Percentiles rank a stretch among this genome's conserved stretches.
Conservation (phyloP, 2,329 filamentous ascomycete species). For the Venturia nashicola region DNA sequence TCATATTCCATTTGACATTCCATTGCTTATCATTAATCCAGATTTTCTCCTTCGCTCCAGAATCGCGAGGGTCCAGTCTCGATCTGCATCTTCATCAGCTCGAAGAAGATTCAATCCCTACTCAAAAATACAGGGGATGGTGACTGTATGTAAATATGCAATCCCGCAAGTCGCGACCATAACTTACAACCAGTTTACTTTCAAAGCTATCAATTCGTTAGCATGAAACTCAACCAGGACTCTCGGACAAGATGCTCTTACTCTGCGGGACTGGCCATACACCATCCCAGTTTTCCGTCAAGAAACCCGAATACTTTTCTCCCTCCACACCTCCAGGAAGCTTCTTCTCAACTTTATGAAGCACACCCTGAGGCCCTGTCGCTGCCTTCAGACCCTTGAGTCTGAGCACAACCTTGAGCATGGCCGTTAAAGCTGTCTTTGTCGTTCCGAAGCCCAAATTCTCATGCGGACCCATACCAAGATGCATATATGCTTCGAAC, state of each 20-base stretch:
- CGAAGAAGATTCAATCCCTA: not conserved
- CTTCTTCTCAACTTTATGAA: constrained; percentile 48
- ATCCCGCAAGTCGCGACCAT: not conserved
- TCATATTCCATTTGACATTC: too few relatives aligned
- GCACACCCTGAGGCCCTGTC: constrained; percentile 49
- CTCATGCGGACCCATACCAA: constrained; percentile 49
- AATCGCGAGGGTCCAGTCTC: not conserved
- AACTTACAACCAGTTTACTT: constrained; percentile 9
- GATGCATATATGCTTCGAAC: constrained; percentile 51
- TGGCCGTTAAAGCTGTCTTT: constrained; percentile 50
- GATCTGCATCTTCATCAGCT: not conserved
- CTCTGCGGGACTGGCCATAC: constrained; percentile 10
- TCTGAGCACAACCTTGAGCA: constrained; percentile 54
- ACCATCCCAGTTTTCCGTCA: constrained; percentile 9
- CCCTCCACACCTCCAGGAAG: not conserved
- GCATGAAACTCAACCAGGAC: not conserved
- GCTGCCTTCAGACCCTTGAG: constrained; percentile 49
- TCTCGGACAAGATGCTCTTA: not conserved
- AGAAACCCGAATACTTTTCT: constrained; percentile 6
- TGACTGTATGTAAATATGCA: not conserved
- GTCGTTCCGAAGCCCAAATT: constrained; percentile 50
- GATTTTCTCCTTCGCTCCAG: not conserved
- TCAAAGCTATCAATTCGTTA: constrained; percentile 3
- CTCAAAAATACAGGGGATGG: not conserved
- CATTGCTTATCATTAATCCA: not conserved